Evolutionary conservation across 192 early-diverging fungal species (phyloP), one percentile per base, ranked within the genome.

Genomic region (Coemansia sp.): DNA sequence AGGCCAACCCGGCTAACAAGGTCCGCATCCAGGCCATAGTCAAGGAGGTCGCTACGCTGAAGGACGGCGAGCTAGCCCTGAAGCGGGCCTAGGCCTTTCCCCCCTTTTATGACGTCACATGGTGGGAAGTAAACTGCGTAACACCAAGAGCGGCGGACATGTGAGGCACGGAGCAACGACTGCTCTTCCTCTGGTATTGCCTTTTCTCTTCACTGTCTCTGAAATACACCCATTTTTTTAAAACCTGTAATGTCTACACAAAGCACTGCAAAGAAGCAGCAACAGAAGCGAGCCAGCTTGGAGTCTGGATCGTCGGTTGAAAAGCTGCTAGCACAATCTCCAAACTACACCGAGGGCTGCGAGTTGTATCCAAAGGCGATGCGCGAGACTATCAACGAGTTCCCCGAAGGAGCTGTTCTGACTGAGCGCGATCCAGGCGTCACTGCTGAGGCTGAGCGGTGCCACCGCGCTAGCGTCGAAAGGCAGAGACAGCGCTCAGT

Each of bases 1-100:
- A 86, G 80, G 84, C 79, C n/a, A 79, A 81, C 52, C 76, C 84
- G 1, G 71, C 70, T 3, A 85, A 85, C 76, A 69, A 72, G 62
- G 50, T 40, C 5, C 74, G 73, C 27, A 73, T 85, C 55, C 74
- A 81, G 47, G 46, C 61, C 1, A 81, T 85, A 43, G 73, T 85
- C 41, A 76, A 76, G 60, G 78, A 77, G n/a, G 78, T 85, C 2
- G 83, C 83, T 49, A 80, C 73, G 20, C 62, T 70, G 40, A 76
- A 76, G 68, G 62, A 76, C 58, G 70, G 67, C 43, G 62, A 69
- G 18, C 69, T 81, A 41, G 57, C 68, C 9, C 63, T 85, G 44
- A 83, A 83, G 58, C 77, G 69, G 34, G 72, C 53, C 20, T 70
- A 66, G 47, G 2, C 41, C 4, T 9, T 2, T 58, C 13, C 31